Conservation (phyloP, 768 basidiomycete genomes). For the Termitomyces sp. region DNA sequence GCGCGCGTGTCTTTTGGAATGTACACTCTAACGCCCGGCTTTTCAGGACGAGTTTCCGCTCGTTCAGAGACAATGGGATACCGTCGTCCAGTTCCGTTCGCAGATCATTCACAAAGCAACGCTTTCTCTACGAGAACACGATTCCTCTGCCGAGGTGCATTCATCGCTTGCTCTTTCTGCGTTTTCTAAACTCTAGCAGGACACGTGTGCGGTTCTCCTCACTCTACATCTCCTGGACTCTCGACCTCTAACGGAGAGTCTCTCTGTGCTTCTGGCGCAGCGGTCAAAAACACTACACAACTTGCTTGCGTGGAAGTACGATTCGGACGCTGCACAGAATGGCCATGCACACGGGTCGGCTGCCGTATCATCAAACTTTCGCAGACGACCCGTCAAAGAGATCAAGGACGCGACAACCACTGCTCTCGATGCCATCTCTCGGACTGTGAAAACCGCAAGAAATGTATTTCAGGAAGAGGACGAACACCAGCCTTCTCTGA, state of each 20-base stretch:
- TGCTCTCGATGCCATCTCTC: slow-evolving; percentile 48
- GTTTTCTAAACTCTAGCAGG: slow-evolving; percentile 32
- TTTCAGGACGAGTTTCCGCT: slow-evolving; percentile 90
- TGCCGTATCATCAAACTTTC: slow-evolving; percentile 16
- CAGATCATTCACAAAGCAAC: slow-evolving; percentile 91
- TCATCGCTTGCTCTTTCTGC: background rate
- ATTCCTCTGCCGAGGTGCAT: slow-evolving; percentile 47
- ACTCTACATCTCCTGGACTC: slow-evolving; percentile 89
- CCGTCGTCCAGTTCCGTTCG: slow-evolving; percentile 76
- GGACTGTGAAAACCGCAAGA: slow-evolving; percentile 53
- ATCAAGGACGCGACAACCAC: slow-evolving; percentile 49
- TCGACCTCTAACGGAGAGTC: slow-evolving; percentile 66
- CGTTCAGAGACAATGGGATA: slow-evolving; percentile 91
- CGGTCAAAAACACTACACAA: slow-evolving; percentile 53
- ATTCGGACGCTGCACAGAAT: slow-evolving; percentile 19
- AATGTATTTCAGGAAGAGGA: slow-evolving; percentile 46
- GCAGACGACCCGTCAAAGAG: slow-evolving; percentile 36
- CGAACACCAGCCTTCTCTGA: slow-evolving; percentile 35
- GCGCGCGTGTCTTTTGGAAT: no score
- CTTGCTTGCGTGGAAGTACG: slow-evolving; percentile 30
- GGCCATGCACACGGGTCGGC: no score
- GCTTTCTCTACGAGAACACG: slow-evolving; percentile 61
- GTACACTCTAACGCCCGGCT: no score
- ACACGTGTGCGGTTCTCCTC: slow-evolving; percentile 70
- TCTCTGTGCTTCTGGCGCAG: slow-evolving; percentile 67